Base-by-base conservation (phyloP, 129 eudicot genomes). In the Scalesia atractyloides region DNA sequence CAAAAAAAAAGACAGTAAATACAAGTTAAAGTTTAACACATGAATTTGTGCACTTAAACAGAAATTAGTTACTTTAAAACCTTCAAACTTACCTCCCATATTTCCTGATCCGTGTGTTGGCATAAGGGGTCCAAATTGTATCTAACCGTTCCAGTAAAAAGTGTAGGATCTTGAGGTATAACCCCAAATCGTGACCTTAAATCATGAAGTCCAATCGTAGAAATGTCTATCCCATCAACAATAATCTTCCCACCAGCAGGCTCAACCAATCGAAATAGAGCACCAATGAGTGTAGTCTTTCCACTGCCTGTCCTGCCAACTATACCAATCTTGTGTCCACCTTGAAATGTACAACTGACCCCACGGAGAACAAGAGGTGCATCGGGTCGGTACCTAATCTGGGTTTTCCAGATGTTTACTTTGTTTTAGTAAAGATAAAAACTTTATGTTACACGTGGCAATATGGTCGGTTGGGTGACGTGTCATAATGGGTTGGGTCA, bases 261-360 rank as follows among this genome's bases (percentile, higher is more conserved):
- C 65, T 87, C 93, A 73, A 87, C 89, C 43, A 87, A 73, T 34
- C 93, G 86, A 82, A 87, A 87, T 61, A 87, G 51, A 48, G 88
- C 87, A 30, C 88, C 84, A 52, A 87, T 87, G 8, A 87, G 84
- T 16, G 93, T 87, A 50, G 87, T 82, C 67, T 87, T 87, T 68
- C 93, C 93, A 53, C 93, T 85, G 9, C 93, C 93, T 5, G 89
- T 87, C 77, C 92, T 85, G 37, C 92, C 92, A 79, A 87, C 92
- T 24, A 87, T 85, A 14, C 89, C 92, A 76, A 87, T 84, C 73
- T 84, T 87, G 76, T 87, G 82, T 48, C 89, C 93, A n/a, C 93
- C 93, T 87, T 80, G 44, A 49, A 87, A 82, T 52, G 75, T 84
- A 50, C 88, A 80, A 70, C 54, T 69, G 44, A 87, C 72, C 63